A percentile compares a stretch with the other conserved stretches of the same genome.
phyloP scores from a whole-genome alignment of 495 filamentous ascomycete species.

The Echria macrotheca region DNA sequence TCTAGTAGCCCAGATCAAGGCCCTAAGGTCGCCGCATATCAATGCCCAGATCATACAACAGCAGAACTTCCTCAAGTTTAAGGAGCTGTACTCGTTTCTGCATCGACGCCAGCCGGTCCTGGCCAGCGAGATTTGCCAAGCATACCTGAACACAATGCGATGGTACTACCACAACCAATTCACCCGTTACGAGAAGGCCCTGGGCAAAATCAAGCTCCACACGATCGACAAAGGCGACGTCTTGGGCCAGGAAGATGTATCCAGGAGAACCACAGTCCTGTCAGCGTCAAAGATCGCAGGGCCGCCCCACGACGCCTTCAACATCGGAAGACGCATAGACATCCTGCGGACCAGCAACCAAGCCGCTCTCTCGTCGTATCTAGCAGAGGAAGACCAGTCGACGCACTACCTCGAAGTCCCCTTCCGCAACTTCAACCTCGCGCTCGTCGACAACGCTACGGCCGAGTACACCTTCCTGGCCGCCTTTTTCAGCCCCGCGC shows the following conservation, averaged over 20 bases:
- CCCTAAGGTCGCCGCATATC: constrained; percentile 85
- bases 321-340: constrained; percentile 77
- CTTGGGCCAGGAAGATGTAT: constrained; percentile 69
- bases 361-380: constrained; percentile 68
- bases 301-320: constrained; percentile 78
- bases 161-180: constrained; percentile 97
- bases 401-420: constrained; percentile 83
- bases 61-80: constrained; percentile 78
- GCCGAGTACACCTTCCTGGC: constrained; percentile 92
- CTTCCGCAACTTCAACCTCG: constrained; percentile 91
- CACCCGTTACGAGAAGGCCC: constrained; percentile 73
- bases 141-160: constrained; percentile 97
- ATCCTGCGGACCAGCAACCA: constrained; percentile 64
- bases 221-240: constrained; percentile 78
- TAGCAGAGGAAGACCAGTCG: constrained; percentile 81
- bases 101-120: constrained; percentile 69
- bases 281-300: constrained; percentile 45
- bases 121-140: constrained; percentile 81
- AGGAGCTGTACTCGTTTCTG: constrained; percentile 80
- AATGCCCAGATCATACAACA: constrained; percentile 96
- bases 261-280: constrained; percentile 50
- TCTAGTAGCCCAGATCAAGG: constrained; percentile 87
- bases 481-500: constrained; percentile 69
- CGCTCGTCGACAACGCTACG: constrained; percentile 88
- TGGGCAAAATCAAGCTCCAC: constrained; percentile 80